phyloP scores from a whole-genome alignment of 306 rosid genomes.

The Acacia acuminata region DNA sequence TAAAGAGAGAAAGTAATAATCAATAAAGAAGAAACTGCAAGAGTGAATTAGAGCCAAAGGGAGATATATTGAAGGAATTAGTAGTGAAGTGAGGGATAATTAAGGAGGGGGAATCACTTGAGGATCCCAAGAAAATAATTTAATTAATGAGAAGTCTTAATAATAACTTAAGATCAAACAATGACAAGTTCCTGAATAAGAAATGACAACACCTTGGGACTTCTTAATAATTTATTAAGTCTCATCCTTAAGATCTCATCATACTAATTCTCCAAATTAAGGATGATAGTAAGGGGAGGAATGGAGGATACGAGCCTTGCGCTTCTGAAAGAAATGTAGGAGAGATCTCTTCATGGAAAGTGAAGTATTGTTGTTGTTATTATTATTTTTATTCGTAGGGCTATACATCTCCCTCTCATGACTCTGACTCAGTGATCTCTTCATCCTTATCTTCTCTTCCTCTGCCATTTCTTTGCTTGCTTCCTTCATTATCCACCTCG shows the following conservation, averaged over 20 bases:
- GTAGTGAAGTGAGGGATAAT: too few species aligned
- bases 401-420: slow-evolving; percentile 3
- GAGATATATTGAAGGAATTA: too few species aligned
- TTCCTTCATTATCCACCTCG: slow-evolving; percentile 46
- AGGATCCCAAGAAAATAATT: too few species aligned
- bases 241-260: too few species aligned
- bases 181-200: too few species aligned
- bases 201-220: too few species aligned
- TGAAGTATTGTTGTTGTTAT: not conserved
- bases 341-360: slow-evolving; percentile 74
- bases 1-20: not conserved
- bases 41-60: too few species aligned
- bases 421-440: not conserved
- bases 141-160: too few species aligned
- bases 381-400: not conserved
- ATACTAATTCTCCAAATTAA: not conserved
- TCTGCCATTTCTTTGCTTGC: slow-evolving; percentile 41
- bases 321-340: slow-evolving; percentile 71
- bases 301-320: slow-evolving; percentile 57
- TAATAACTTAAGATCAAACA: too few species aligned
- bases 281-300: slow-evolving; percentile 56
- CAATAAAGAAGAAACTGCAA: too few species aligned
- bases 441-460: slow-evolving; percentile 28
- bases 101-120: too few species aligned
- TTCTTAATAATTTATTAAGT: too few species aligned